A percentile compares a stretch with the other conserved stretches of the same genome.
These are phyloP conservation scores for Metschnikowia noctiluminum DNA, from an alignment of 805 yeast species.

Conservation along the genomic window DNA sequence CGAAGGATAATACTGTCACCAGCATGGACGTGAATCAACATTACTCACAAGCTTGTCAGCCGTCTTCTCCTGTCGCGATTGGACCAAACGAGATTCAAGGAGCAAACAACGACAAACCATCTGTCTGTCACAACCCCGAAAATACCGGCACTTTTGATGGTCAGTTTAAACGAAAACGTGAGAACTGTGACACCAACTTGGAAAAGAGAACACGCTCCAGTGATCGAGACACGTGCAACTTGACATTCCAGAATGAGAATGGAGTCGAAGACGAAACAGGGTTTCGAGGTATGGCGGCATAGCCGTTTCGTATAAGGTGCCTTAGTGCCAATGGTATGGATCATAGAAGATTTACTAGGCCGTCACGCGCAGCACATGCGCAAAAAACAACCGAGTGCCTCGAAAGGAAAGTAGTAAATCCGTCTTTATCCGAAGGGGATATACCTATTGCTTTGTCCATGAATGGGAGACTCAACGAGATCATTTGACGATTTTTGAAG, in stretches of 20 bases:
- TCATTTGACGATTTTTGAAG: no score
- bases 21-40: slow-evolving; percentile 20
- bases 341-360: not conserved
- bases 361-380: not conserved
- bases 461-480: not conserved
- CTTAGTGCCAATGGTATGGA: not conserved
- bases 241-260: not conserved
- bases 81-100: slow-evolving; percentile 1
- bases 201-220: slow-evolving; percentile 1
- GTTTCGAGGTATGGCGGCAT: not conserved
- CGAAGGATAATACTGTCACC: slow-evolving; percentile 14
- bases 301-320: not conserved
- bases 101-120: not conserved
- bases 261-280: slow-evolving; percentile 1
- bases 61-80: slow-evolving; percentile 27
- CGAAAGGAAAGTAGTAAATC: not conserved
- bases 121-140: not conserved
- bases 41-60: slow-evolving; percentile 5
- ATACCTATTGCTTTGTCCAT: not conserved
- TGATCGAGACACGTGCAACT: not conserved
- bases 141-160: not conserved
- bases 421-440: not conserved
- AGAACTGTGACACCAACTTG: slow-evolving; percentile 6
- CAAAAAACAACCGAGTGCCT: not conserved
- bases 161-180: slow-evolving; percentile 17